Evolutionary conservation across 1,284 basidiomycete species (phyloP), one percentile per base, ranked within the genome.

Genomic region (Leccinum fuscescens): DNA sequence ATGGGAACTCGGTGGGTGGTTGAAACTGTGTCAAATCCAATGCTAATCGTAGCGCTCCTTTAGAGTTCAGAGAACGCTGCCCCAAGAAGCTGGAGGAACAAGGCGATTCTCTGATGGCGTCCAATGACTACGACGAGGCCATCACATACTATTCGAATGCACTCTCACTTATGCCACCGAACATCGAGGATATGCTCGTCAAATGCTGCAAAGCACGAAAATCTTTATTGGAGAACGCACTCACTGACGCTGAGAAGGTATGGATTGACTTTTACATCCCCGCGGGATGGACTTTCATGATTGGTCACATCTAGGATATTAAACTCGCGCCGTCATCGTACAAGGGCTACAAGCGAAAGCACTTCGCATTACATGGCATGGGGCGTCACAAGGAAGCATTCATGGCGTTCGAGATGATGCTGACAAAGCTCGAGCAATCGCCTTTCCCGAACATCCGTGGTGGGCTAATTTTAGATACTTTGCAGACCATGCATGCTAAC

Each of bases 1-100:
- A 7, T 35, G 20, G 35, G 44, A 42, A 14, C 22, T n/a, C 4
- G 37, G 27, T 44, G n/a, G 14, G 22, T 27, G 4, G 12, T n/a
- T 24, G 24, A 6, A 22, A 35, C 5, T 3, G 4, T 14, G 2
- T 0, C 5, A 1, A 5, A 1, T 1, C 4, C 4, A 1, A 50
- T 31, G 24, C 8, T 14, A 44, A 22, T 22, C 20, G 6, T 46
- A 6, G 17, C 1, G 1, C 1, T 1, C 5, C 1, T 20, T 3
- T 49, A 64, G 62, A 35, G 4, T 66, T 64, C n/a, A 24, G 50
- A 8, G 1, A 14, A 17, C 33, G 56, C 0, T 49, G 31, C 20
- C 1, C 9, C 0, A 14, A 51, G 29, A 49, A 37, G 24, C 20
- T 66, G 2, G 57, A 56, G 33, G 39, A 29, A 6, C 56, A 55